phyloP scores from a whole-genome alignment of 2,329 filamentous ascomycete species.

The Drechslerella dactyloides region DNA sequence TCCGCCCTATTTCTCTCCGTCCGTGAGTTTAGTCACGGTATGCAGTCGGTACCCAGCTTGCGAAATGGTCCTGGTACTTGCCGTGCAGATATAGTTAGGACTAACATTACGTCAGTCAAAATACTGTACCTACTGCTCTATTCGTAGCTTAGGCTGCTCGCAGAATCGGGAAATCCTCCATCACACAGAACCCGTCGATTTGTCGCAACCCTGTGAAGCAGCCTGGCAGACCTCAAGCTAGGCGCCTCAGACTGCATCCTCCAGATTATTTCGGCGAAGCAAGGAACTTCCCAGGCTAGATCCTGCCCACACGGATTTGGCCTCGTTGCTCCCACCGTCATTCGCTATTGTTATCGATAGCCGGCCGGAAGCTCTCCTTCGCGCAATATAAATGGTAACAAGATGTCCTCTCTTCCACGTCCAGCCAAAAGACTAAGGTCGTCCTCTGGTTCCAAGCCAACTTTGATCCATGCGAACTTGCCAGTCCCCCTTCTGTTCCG shows the following conservation, averaged over 20 bases:
- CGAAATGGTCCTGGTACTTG: constrained; percentile 11
- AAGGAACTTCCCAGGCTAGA: neutral
- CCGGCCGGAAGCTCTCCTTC: neutral
- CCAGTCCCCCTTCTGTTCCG: constrained; percentile 38
- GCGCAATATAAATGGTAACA: constrained; percentile 7
- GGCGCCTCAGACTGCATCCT: neutral
- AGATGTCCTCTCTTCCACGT: constrained; percentile 31
- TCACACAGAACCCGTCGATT: neutral
- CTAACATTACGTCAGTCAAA: constrained; percentile 1
- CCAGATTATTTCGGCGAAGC: neutral
- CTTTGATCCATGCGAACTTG: constrained; percentile 1
- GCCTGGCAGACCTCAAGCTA: neutral
- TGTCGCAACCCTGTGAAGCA: constrained; percentile 11
- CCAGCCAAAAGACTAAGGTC: constrained; percentile 43
- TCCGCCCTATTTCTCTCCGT: neutral
- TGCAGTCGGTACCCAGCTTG: constrained; percentile 19
- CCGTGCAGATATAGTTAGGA: neutral
- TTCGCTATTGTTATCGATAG: neutral
- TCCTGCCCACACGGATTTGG: neutral
- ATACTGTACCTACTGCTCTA: constrained; percentile 20
- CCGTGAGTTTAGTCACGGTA: constrained; percentile 16
- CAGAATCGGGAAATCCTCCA: neutral
- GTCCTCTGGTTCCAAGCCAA: constrained; percentile 30
- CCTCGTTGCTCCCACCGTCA: neutral
- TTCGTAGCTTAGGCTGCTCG: constrained; percentile 8